Conservation (phyloP, 2,329 filamentous ascomycete genomes). For the Fonsecaea erecta region DNA sequence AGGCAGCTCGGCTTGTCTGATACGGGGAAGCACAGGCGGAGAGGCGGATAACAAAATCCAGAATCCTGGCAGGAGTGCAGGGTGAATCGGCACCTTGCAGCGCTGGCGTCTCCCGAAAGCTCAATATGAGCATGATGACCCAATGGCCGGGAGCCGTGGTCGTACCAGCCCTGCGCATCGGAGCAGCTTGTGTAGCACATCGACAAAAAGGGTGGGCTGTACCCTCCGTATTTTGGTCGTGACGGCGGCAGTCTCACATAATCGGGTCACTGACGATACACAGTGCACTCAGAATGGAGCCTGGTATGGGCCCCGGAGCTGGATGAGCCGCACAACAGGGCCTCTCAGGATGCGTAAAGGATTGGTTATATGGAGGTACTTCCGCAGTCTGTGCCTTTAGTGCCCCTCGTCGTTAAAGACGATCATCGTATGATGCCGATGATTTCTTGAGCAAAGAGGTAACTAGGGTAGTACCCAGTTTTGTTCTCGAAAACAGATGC, state of each 20-base stretch:
- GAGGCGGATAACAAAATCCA: background rate
- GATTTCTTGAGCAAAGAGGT: too few species aligned
- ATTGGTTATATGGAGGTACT: too few species aligned
- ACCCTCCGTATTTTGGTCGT: background rate
- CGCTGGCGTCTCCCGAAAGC: background rate
- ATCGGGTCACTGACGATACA: background rate
- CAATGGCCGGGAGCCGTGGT: background rate
- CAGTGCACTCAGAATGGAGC: background rate
- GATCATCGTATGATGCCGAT: constrained; percentile 4
- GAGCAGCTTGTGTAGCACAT: constrained; percentile 15
- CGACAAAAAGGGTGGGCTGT: background rate
- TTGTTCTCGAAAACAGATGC: constrained; percentile 7
- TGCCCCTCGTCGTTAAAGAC: background rate
- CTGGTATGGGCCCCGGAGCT: background rate
- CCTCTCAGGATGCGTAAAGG: too few species aligned
- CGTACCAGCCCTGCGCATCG: constrained; percentile 4
- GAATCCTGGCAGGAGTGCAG: background rate
- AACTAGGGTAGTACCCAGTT: constrained; percentile 12
- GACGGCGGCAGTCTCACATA: constrained; percentile 9
- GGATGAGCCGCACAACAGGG: background rate
- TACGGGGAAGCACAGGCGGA: constrained; percentile 7
- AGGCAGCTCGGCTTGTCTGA: background rate
- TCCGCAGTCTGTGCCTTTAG: background rate
- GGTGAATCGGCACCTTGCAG: background rate
- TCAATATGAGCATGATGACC: background rate